These are phyloP conservation scores for Eimeria mitis DNA, from an alignment of 169 alveolate species.

Conservation along the genomic window DNA sequence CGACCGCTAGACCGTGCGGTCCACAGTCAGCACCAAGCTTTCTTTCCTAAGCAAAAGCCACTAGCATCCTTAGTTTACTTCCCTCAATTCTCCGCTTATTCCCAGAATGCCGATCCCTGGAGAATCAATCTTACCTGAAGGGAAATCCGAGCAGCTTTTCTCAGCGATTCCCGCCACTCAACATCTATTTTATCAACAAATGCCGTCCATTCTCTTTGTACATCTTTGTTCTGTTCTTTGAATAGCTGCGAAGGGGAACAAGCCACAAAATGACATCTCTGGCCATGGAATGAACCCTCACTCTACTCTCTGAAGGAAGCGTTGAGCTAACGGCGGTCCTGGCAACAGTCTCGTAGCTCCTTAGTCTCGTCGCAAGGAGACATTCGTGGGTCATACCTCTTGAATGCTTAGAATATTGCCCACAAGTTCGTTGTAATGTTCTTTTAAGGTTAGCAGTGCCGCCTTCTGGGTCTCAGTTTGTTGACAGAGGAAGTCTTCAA, in stretches of 20 bases:
- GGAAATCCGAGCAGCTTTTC: conserved; percentile 90
- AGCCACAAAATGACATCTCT: background rate
- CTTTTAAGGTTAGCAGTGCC: background rate
- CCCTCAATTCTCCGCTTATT: background rate
- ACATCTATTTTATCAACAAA: conserved; percentile 44
- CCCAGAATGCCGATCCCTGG: background rate
- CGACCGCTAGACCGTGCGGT: background rate
- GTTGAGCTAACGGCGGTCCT: background rate
- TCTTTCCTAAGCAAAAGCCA: background rate
- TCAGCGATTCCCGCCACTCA: conserved; percentile 87
- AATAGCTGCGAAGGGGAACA: conserved; percentile 82
- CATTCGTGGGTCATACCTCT: conserved; percentile 1
- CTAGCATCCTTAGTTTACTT: background rate
- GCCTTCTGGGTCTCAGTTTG: conserved; percentile 25
- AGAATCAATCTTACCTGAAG: conserved; percentile 85
- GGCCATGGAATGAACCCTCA: background rate
- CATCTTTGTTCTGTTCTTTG: conserved; percentile 86
- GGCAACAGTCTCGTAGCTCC: background rate
- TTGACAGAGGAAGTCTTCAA: conserved; percentile 42
- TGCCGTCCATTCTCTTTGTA: conserved; percentile 86
- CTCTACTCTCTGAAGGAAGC: background rate
- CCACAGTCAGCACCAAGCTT: background rate
- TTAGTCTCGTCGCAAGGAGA: background rate
- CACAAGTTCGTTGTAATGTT: conserved; percentile 87
- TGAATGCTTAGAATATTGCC: conserved; percentile 83